Evolutionary conservation across 2,329 filamentous ascomycete species (phyloP).

Genomic region (Venturia nashicola): DNA sequence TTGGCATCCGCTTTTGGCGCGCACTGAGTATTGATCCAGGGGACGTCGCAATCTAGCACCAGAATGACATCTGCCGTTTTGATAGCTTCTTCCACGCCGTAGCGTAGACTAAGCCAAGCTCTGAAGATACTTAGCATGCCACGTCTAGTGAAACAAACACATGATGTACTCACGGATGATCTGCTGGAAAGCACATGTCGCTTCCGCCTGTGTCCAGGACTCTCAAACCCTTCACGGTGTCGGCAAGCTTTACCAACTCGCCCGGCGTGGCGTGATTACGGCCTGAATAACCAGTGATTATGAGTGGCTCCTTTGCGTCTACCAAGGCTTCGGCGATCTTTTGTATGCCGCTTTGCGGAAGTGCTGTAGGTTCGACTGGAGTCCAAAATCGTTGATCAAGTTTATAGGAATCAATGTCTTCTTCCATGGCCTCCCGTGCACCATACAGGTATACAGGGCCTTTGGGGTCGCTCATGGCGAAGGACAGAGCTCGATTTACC

Average conservation of each 20-base stretch:
- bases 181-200: constrained; percentile 69
- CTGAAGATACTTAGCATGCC: background rate
- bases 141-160: too few species aligned
- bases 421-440: constrained; percentile 69
- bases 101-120: constrained; percentile 50
- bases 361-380: constrained; percentile 53
- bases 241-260: constrained; percentile 53
- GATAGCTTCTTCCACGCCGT: constrained; percentile 62
- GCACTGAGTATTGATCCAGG: constrained; percentile 77
- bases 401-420: constrained; percentile 49
- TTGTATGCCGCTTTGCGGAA: constrained; percentile 41
- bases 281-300: constrained; percentile 61
- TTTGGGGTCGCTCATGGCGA: constrained; percentile 63
- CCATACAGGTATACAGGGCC: constrained; percentile 72
- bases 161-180: constrained; percentile 18
- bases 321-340: constrained; percentile 52
- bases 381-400: constrained; percentile 61
- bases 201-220: constrained; percentile 67
- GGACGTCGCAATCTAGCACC: constrained; percentile 80
- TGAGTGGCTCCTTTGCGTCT: constrained; percentile 50
- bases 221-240: constrained; percentile 54
- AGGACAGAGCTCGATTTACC: constrained; percentile 73
- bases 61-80: constrained; percentile 71
- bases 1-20: constrained; percentile 43
- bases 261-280: constrained; percentile 51